Evolutionary conservation across 805 yeast species (phyloP).

Genomic region (Ogataea nonfermentans): DNA sequence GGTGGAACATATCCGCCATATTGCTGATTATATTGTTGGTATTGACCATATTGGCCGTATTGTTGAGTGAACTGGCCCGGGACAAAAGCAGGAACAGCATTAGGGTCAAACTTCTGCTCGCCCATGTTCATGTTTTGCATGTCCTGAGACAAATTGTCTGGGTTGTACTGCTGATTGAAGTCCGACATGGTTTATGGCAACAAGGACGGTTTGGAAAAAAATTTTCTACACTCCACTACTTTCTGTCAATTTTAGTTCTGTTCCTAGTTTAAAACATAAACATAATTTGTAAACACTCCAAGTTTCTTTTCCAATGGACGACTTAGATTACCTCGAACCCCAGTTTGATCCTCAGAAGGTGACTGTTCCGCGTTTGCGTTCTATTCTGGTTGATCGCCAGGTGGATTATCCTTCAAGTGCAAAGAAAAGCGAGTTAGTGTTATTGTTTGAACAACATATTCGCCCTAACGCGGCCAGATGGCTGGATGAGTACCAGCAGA

Average conservation of each 20-base stretch:
- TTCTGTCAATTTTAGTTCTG: conserved; percentile 9
- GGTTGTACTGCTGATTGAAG: conserved; percentile 36
- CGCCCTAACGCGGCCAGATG: conserved; percentile 46
- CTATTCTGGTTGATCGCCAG: conserved; percentile 60
- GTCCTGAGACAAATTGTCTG: conserved; percentile 44
- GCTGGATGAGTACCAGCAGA: conserved; percentile 31
- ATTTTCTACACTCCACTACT: conserved; percentile 9
- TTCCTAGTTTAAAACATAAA: conserved; percentile 13
- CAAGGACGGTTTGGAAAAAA: conserved; percentile 7
- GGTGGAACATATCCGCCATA: conserved; percentile 29
- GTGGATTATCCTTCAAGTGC: conserved; percentile 60
- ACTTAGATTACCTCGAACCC: conserved; percentile 35
- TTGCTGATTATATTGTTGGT: conserved; percentile 20
- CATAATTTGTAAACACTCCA: conserved; percentile 3
- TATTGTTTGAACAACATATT: conserved; percentile 55
- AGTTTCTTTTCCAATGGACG: conserved; percentile 31
- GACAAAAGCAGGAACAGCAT: conserved; percentile 47
- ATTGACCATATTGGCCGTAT: conserved; percentile 28
- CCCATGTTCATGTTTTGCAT: conserved; percentile 43
- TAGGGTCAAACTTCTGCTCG: conserved; percentile 46
- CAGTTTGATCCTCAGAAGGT: conserved; percentile 66
- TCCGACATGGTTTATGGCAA: conserved; percentile 26
- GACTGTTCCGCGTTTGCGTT: conserved; percentile 69
- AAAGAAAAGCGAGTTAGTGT: conserved; percentile 64
- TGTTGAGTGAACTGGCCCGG: conserved; percentile 36